phyloP scores from a whole-genome alignment of 2,329 filamentous ascomycete species.

The Didymella pomorum region DNA sequence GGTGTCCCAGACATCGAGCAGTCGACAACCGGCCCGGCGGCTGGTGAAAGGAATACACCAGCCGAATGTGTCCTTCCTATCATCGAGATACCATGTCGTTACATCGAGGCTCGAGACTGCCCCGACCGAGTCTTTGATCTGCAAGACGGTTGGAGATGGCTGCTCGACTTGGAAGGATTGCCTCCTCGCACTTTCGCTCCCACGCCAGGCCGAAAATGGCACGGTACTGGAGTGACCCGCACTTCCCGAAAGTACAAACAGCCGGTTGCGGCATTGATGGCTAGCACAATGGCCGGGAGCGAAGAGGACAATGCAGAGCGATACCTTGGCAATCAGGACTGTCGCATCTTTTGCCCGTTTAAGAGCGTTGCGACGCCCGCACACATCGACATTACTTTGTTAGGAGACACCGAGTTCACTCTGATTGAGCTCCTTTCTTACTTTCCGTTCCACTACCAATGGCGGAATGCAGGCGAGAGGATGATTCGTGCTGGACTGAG shows the following conservation, averaged over 20 bases:
- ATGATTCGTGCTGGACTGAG: too few relatives aligned
- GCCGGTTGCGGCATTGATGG: constrained; percentile 28
- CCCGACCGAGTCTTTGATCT: too few relatives aligned
- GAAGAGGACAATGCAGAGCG: background rate
- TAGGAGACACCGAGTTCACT: constrained; percentile 27
- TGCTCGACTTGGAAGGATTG: too few relatives aligned
- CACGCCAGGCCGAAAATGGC: too few relatives aligned
- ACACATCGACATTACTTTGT: constrained; percentile 22
- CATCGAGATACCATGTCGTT: too few relatives aligned
- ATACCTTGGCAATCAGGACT: constrained; percentile 12
- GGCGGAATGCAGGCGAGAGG: constrained; percentile 17
- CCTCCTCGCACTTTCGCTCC: too few relatives aligned
- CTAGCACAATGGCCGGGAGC: constrained; percentile 1
- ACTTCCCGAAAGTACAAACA: constrained; percentile 12
- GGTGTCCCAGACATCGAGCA: background rate
- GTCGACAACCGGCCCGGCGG: too few relatives aligned
- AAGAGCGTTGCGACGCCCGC: constrained; percentile 28
- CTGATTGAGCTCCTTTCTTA: constrained; percentile 26
- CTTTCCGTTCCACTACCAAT: constrained; percentile 29
- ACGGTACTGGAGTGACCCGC: too few relatives aligned
- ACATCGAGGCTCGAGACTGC: too few relatives aligned
- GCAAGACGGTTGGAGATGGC: too few relatives aligned
- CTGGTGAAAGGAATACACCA: too few relatives aligned
- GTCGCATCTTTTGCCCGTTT: constrained; percentile 21
- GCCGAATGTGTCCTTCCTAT: too few relatives aligned